These are phyloP conservation scores for Leishmania lainsoni DNA, from an alignment of 208 protist genomes.

Conservation along the genomic window DNA sequence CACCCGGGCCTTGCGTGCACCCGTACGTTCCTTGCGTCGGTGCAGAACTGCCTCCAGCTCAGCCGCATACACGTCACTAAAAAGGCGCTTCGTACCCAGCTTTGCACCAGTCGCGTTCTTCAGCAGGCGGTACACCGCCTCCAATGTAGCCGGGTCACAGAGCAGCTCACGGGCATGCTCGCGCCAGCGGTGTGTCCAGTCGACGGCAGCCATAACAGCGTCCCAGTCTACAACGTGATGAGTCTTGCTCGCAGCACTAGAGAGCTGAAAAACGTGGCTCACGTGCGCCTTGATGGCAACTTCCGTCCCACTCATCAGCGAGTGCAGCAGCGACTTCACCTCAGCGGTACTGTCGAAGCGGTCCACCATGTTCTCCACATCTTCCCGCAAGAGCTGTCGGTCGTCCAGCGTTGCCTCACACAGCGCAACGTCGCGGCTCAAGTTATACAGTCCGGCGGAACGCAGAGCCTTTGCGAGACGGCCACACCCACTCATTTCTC, in stretches of 20 bases:
- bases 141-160: conserved; percentile 41
- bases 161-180: conserved; percentile 51
- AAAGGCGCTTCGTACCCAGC: conserved; percentile 42
- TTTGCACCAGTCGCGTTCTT: conserved; percentile 70
- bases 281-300: conserved; percentile 45
- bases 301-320: conserved; percentile 53
- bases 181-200: conserved; percentile 71
- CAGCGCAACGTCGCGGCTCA: conserved; percentile 63
- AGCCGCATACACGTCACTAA: conserved; percentile 49
- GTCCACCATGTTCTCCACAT: conserved; percentile 41
- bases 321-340: conserved; percentile 73
- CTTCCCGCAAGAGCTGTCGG: conserved; percentile 43
- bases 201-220: conserved; percentile 50
- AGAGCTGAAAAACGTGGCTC: conserved; percentile 45
- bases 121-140: conserved; percentile 46
- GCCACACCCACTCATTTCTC: conserved; percentile 18
- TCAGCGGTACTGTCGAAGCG: conserved; percentile 69
- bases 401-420: conserved; percentile 73
- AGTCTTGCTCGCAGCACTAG: background rate
- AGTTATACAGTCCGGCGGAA: conserved; percentile 36
- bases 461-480: conserved; percentile 46
- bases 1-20: conserved; percentile 19
- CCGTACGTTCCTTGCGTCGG: conserved; percentile 42
- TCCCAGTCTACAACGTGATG: conserved; percentile 56
- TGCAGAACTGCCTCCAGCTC: conserved; percentile 46